These are phyloP conservation scores for Solanum bulbocastanum DNA, from an alignment of 257 asterid species.

Conservation along the genomic window DNA sequence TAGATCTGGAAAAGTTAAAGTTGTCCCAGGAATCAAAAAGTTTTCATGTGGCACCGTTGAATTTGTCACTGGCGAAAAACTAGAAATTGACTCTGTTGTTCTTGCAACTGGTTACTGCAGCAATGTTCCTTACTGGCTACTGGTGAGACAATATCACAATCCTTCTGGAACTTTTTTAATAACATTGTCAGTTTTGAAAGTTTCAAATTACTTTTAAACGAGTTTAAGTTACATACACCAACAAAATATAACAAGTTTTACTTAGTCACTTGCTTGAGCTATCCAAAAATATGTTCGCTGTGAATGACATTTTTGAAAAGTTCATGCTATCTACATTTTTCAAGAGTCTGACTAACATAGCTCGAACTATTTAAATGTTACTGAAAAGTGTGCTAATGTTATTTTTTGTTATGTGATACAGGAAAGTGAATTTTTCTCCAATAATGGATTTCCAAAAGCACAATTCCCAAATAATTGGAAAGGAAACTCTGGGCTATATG, in stretches of 20 bases:
- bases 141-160: slow-evolving; percentile 36
- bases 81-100: slow-evolving; percentile 58
- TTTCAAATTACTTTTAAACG: neutral
- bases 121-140: slow-evolving; percentile 92
- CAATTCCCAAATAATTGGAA: slow-evolving; percentile 74
- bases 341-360: neutral
- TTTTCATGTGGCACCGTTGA: slow-evolving; percentile 40
- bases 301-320: neutral
- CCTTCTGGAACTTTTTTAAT: neutral
- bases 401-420: slow-evolving; percentile 7
- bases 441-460: slow-evolving; percentile 58
- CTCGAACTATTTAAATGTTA: neutral
- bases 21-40: slow-evolving; percentile 58
- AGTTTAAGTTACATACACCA: neutral
- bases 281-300: neutral
- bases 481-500: slow-evolving; percentile 71
- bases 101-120: slow-evolving; percentile 85
- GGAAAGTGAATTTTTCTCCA: slow-evolving; percentile 66
- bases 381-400: slow-evolving; percentile 13
- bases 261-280: neutral
- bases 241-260: neutral
- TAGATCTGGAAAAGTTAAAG: slow-evolving; percentile 37
- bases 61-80: slow-evolving; percentile 34
- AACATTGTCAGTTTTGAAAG: neutral
- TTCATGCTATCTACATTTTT: neutral